A percentile compares a stretch with the other conserved stretches of the same genome.
Conservation (phyloP, 176 grass and related monocot species). For the Sorghum bicolor region DNA sequence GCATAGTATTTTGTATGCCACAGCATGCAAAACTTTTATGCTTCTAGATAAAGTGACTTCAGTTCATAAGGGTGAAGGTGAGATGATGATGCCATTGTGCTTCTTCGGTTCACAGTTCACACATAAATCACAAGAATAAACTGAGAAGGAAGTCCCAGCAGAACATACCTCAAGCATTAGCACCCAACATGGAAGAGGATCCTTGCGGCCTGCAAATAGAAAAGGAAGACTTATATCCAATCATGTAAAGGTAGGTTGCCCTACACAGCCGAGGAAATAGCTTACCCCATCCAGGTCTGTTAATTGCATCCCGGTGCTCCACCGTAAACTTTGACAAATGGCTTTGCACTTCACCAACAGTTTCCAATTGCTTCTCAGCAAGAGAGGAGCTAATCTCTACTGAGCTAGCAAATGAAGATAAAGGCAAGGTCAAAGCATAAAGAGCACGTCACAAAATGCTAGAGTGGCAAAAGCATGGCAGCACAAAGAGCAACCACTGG, state of each 20-base stretch:
- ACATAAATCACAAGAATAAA: neutral
- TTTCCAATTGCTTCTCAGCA: constrained; percentile 87
- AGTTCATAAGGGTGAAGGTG: neutral
- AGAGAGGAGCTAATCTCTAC: constrained; percentile 98
- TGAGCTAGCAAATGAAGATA: constrained; percentile 65
- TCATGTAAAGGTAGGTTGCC: constrained; percentile 17
- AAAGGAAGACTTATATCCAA: constrained; percentile 11
- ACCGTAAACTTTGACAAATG: constrained; percentile 88
- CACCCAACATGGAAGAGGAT: constrained; percentile 80
- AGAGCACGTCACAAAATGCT: constrained; percentile 8
- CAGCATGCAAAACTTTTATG: neutral
- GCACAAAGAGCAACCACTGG: neutral
- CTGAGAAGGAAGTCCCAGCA: neutral
- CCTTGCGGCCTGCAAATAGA: constrained; percentile 45
- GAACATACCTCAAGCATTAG: constrained; percentile 93
- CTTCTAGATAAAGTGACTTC: constrained; percentile 12
- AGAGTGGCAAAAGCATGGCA: constrained; percentile 9
- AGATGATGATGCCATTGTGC: neutral
- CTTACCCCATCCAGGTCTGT: constrained; percentile 93
- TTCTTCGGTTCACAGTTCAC: neutral
- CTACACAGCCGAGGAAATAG: neutral
- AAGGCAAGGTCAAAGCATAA: constrained; percentile 41
- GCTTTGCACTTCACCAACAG: constrained; percentile 75
- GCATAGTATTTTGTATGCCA: neutral
- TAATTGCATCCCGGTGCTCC: constrained; percentile 78